phyloP scores from a whole-genome alignment of 768 basidiomycete genomes.

The Mycena amicta region DNA sequence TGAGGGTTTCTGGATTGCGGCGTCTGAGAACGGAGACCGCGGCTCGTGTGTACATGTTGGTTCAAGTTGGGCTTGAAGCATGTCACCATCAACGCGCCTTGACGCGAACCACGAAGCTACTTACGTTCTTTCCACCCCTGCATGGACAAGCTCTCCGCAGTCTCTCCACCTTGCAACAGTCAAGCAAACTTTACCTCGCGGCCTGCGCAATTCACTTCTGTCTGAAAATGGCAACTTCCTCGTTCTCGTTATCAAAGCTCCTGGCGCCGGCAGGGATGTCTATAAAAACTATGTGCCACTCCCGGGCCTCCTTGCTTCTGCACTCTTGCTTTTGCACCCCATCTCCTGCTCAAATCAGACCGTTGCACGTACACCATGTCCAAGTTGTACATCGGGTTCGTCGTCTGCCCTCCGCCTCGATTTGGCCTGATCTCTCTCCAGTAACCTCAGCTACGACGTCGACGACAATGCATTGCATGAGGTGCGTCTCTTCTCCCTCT shows the following conservation, averaged over 20 bases:
- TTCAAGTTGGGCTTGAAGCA: background rate
- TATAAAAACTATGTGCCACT: background rate
- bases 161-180: background rate
- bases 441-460: slow-evolving; percentile 93
- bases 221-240: background rate
- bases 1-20: no score
- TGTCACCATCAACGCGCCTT: background rate
- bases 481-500: slow-evolving; percentile 36
- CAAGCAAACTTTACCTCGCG: background rate
- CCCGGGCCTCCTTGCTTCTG: background rate
- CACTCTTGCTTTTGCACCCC: background rate
- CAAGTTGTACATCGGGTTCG: slow-evolving; percentile 18
- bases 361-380: slow-evolving; percentile 4
- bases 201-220: background rate
- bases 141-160: background rate
- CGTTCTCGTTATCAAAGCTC: background rate
- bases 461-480: slow-evolving; percentile 85
- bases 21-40: no score
- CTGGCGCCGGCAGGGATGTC: no score
- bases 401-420: background rate
- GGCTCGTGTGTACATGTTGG: no score
- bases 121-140: background rate
- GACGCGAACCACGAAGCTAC: background rate
- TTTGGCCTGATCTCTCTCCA: slow-evolving; percentile 25
- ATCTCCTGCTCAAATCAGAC: background rate